Evolutionary conservation across 768 basidiomycete genomes (phyloP), one percentile per base, ranked within the genome.

Genomic region (Pleurotus pulmonarius): DNA sequence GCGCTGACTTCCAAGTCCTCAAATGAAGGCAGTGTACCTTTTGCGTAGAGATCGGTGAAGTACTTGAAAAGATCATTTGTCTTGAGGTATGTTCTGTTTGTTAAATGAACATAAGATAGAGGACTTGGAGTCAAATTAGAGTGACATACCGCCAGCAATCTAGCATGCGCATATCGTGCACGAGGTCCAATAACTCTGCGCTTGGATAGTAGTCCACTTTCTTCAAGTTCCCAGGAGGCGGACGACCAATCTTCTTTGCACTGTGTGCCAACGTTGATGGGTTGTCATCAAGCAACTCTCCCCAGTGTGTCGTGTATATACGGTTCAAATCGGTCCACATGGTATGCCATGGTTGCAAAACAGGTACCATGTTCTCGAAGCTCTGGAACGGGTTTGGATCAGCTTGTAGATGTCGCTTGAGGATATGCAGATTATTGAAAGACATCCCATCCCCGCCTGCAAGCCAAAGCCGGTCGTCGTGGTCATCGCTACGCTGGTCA

Each of bases 361-460:
- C n/a, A 1, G 69, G 69, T 39, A 66, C 56, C 18, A 69, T 48
- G 38, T 59, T 26, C 2, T 59, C 56, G 40, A 71, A 37, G 6
- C 59, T 44, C 16, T 67, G 49, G 29, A 67, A 59, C 2, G 54
- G 41, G 34, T 63, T 58, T 1, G 58, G 48, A 48, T 70, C 62
- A 13, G 66, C 62, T 53, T 73, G 65, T n/a, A 70, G 59, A 56
- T 64, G 67, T 12, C 60, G 55, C 47, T 66, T 56, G 6, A 68
- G 49, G 25, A 64, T 57, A 2, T 64, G 24, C 11, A 69, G 55
- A 58, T 67, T 68, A 54, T 74, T 66, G 57, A 57, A 76, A 1
- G 73, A 72, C 29, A 73, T 61, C 1, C 74, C 73, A 61, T 75
- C 72, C 1, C 73, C 71, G 12, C 26, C 26, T 29, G 26, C 26